Percentiles rank a stretch among this genome's conserved stretches.
These are phyloP conservation scores for Colletotrichum plurivorum DNA, from an alignment of 2,329 filamentous ascomycete genomes.

Conservation along the genomic window DNA sequence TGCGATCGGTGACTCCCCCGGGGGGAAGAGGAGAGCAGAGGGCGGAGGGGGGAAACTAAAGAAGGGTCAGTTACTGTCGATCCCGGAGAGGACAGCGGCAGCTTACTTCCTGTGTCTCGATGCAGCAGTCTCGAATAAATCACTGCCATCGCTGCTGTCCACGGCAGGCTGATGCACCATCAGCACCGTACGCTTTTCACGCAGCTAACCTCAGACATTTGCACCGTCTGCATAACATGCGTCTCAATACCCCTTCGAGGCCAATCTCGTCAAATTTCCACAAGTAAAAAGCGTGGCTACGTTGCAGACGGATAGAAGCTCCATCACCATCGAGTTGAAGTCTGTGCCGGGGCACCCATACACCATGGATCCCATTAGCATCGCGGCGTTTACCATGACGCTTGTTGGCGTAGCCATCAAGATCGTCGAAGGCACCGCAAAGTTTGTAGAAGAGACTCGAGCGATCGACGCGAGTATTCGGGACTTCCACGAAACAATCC, in stretches of 20 bases:
- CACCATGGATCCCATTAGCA: slow-evolving; percentile 43
- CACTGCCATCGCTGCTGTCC: slow-evolving; percentile 1
- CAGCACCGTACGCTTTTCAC: not conserved
- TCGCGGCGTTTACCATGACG: slow-evolving; percentile 41
- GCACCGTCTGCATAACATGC: slow-evolving; percentile 16
- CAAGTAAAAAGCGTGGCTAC: not conserved
- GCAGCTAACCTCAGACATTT: not conserved
- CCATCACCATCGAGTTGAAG: not conserved
- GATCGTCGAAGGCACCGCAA: slow-evolving; percentile 41
- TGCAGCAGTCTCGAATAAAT: not conserved
- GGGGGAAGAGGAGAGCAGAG: too few species aligned
- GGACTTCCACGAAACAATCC: slow-evolving; percentile 44
- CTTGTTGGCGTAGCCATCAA: slow-evolving; percentile 41
- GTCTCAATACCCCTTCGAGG: not conserved
- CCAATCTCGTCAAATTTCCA: not conserved
- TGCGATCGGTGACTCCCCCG: not conserved
- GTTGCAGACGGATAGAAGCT: not conserved
- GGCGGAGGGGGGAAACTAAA: not conserved
- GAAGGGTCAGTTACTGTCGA: slow-evolving; percentile 7
- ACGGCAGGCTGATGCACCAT: not conserved
- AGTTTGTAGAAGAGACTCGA: slow-evolving; percentile 43
- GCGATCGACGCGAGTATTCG: slow-evolving; percentile 40
- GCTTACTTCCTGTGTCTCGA: slow-evolving; percentile 4
- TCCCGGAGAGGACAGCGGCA: slow-evolving; percentile 3
- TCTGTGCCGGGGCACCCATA: not conserved